Evolutionary conservation across 2,329 filamentous ascomycete genomes (phyloP).

Genomic region (Pyrenochaeta sp.): DNA sequence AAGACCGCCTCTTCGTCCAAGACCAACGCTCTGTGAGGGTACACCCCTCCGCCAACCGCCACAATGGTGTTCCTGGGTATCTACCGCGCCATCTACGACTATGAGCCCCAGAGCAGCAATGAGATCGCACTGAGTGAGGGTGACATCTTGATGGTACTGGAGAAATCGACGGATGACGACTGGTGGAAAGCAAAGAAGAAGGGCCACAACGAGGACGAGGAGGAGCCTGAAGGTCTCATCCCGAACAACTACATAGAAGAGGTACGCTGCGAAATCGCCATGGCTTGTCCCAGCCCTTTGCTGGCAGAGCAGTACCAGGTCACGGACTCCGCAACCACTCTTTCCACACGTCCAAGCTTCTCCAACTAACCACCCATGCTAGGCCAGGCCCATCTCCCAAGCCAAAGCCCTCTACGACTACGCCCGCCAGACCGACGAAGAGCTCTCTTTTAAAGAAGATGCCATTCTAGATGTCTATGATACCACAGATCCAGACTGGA

Average conservation of each 20-base stretch:
- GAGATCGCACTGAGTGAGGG: slow-evolving; percentile 87
- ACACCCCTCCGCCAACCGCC: slow-evolving; percentile 26
- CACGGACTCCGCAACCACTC: no score
- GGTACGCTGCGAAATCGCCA: slow-evolving; percentile 64
- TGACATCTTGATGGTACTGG: slow-evolving; percentile 86
- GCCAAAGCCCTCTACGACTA: slow-evolving; percentile 99
- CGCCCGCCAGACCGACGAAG: slow-evolving; percentile 94
- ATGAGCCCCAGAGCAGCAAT: slow-evolving; percentile 83
- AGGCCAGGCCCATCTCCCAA: slow-evolving; percentile 72
- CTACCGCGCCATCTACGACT: slow-evolving; percentile 92
- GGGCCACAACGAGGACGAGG: slow-evolving; percentile 77
- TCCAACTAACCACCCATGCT: slow-evolving; percentile 12
- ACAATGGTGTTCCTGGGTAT: slow-evolving; percentile 91
- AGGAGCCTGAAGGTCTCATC: slow-evolving; percentile 88
- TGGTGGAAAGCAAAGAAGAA: slow-evolving; percentile 99
- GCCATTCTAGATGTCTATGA: slow-evolving; percentile 85
- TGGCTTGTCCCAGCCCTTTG: not conserved
- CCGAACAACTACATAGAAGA: slow-evolving; percentile 96
- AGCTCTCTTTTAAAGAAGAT: slow-evolving; percentile 94
- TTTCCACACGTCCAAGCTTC: not conserved
- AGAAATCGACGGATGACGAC: slow-evolving; percentile 77
- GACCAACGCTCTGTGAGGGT: slow-evolving; percentile 7
- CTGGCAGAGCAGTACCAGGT: no score
- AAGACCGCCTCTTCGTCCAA: slow-evolving; percentile 17
- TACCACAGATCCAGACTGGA: slow-evolving; percentile 93